Conservation (phyloP, 768 basidiomycete genomes). For the Paxillus rubicundulus region DNA sequence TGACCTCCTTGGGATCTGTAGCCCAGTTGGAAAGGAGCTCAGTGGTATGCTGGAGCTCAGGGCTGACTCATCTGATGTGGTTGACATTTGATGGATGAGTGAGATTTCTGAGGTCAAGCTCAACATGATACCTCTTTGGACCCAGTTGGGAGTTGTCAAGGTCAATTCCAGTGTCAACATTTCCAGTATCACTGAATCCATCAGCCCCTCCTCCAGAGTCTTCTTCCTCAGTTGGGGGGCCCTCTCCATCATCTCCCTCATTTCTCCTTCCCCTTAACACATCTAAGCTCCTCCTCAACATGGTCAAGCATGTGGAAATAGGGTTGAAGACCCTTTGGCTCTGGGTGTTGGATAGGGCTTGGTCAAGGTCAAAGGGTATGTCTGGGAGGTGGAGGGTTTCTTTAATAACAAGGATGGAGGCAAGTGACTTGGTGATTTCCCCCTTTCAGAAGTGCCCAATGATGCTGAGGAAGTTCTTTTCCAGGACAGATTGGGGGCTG, state of each 20-base stretch:
- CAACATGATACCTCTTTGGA: too few species aligned
- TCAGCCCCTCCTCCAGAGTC: background rate
- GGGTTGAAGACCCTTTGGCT: background rate
- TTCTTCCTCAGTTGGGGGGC: background rate
- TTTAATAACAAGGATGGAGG: background rate
- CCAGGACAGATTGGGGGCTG: background rate
- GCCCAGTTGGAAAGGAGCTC: background rate
- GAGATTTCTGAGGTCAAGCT: background rate
- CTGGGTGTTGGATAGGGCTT: background rate
- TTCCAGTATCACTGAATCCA: too few species aligned
- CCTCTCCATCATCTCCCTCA: background rate
- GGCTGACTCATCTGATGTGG: too few species aligned
- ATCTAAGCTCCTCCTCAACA: background rate
- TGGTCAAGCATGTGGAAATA: background rate
- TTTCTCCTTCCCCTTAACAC: background rate
- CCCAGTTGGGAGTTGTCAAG: background rate
- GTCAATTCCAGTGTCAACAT: background rate
- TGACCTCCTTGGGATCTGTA: background rate
- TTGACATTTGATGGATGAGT: background rate
- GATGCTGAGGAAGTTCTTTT: background rate
- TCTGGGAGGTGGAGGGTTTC: background rate
- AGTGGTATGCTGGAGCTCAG: too few species aligned
- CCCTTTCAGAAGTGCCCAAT: constrained; percentile 3
- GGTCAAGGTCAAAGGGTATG: background rate
- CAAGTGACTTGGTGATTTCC: background rate